Evolutionary conservation across 176 grass and related monocot genomes (phyloP).

Genomic region (Eragrostis nindensis): DNA sequence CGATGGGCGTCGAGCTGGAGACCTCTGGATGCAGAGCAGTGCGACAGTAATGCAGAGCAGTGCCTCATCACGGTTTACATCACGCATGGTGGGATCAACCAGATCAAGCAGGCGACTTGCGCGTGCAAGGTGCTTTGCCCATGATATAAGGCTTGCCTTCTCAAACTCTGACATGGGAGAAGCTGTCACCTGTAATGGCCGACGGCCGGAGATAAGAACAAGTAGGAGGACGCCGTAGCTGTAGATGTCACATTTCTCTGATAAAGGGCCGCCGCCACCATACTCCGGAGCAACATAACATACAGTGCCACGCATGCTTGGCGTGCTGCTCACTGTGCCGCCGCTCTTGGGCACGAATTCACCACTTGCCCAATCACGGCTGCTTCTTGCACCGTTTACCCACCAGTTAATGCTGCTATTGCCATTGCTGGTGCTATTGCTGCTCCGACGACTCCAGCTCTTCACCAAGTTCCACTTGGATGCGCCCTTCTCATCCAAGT

Average conservation of each 20-base stretch:
- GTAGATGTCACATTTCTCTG: conserved; percentile 81
- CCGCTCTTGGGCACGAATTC: conserved; percentile 57
- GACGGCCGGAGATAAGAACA: conserved; percentile 75
- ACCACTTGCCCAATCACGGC: conserved; percentile 48
- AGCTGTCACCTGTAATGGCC: conserved; percentile 73
- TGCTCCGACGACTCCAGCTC: conserved; percentile 53
- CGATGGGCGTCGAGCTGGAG: conserved; percentile 55
- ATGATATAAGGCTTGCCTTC: conserved; percentile 76
- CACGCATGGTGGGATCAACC: conserved; percentile 59
- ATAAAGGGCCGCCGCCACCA: conserved; percentile 58
- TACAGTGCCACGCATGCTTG: conserved; percentile 83
- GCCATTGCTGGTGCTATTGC: conserved; percentile 10
- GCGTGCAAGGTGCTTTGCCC: conserved; percentile 69
- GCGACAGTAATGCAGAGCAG: conserved; percentile 78
- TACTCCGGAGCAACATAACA: conserved; percentile 87
- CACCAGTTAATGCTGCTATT: conserved; percentile 57
- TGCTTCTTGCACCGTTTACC: conserved; percentile 53
- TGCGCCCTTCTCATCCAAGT: conserved; percentile 43
- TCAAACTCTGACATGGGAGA: conserved; percentile 75
- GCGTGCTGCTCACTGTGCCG: conserved; percentile 69
- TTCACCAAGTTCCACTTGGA: conserved; percentile 60
- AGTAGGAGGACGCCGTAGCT: conserved; percentile 76
- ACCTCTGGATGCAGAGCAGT: conserved; percentile 75
- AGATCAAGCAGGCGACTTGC: conserved; percentile 63
- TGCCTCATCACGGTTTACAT: conserved; percentile 64